These are phyloP conservation scores for Leccinum ochraceum DNA, from an alignment of 768 basidiomycete genomes.

Conservation along the genomic window DNA sequence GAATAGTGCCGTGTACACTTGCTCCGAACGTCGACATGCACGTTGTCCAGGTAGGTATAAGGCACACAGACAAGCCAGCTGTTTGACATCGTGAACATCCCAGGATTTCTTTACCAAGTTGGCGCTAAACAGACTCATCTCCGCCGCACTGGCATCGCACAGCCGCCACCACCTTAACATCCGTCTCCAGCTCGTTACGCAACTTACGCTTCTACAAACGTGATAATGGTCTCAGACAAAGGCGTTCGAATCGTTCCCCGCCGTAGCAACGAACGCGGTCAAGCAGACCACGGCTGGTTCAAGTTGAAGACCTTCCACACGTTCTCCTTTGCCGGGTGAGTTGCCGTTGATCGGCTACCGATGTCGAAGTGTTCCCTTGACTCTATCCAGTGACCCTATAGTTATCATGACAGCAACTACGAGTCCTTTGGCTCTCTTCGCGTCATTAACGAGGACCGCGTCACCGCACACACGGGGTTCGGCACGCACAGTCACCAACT, in stretches of 20 bases:
- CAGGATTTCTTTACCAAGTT: conserved; percentile 5
- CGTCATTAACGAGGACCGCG: conserved; percentile 94
- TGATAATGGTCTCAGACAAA: conserved; percentile 21
- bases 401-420: conserved; percentile 61
- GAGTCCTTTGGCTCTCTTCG: conserved; percentile 72
- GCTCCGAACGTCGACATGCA: neutral
- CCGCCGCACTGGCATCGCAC: neutral
- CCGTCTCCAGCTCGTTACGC: neutral
- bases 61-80: neutral
- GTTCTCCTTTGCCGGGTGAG: conserved; percentile 72
- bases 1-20: neutral
- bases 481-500: conserved; percentile 82
- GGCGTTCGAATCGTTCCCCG: conserved; percentile 48
- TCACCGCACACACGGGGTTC: conserved; percentile 76
- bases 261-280: conserved; percentile 62
- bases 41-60: conserved; percentile 22
- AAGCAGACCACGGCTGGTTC: conserved; percentile 83
- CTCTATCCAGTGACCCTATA: conserved; percentile 20
- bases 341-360: conserved; percentile 18
- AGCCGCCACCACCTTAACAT: neutral
- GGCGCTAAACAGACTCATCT: conserved; percentile 6
- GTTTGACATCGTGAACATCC: neutral
- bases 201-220: neutral
- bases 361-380: neutral
- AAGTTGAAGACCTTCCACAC: conserved; percentile 74